phyloP scores from a whole-genome alignment of 257 asterid genomes.

The Henckelia pumila region DNA sequence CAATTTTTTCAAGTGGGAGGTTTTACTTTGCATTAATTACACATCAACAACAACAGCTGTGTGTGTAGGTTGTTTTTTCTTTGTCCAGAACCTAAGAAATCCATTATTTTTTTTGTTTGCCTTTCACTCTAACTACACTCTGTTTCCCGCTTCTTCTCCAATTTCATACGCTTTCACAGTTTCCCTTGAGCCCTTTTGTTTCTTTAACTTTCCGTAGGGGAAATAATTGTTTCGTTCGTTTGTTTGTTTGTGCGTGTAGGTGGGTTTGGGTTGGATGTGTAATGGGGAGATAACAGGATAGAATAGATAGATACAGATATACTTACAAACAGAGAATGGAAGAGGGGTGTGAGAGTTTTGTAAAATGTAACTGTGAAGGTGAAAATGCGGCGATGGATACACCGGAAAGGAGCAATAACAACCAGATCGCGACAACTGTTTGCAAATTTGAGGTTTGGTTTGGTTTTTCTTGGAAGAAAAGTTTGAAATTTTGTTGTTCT shows the following conservation, averaged over 20 bases:
- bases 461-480: slow-evolving; percentile 4
- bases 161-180: slow-evolving; percentile 32
- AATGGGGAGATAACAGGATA: background rate
- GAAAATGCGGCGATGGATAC: slow-evolving; percentile 67
- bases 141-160: slow-evolving; percentile 64
- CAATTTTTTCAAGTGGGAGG: background rate
- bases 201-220: slow-evolving; percentile 32
- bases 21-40: background rate
- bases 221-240: slow-evolving; percentile 26
- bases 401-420: slow-evolving; percentile 60
- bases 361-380: slow-evolving; percentile 18
- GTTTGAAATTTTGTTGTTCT: slow-evolving; percentile 7
- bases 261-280: background rate
- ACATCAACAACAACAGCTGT: background rate
- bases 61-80: slow-evolving; percentile 22
- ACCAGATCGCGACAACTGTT: slow-evolving; percentile 52
- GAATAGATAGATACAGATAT: slow-evolving; percentile 10
- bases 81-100: slow-evolving; percentile 35
- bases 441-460: slow-evolving; percentile 67
- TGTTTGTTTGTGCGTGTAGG: slow-evolving; percentile 18
- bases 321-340: slow-evolving; percentile 23
- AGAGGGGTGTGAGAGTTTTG: slow-evolving; percentile 17
- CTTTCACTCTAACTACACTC: slow-evolving; percentile 10
- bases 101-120: background rate
- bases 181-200: slow-evolving; percentile 30